phyloP scores from a whole-genome alignment of 345 rosid genomes.

The Sonneratia caseolaris region DNA sequence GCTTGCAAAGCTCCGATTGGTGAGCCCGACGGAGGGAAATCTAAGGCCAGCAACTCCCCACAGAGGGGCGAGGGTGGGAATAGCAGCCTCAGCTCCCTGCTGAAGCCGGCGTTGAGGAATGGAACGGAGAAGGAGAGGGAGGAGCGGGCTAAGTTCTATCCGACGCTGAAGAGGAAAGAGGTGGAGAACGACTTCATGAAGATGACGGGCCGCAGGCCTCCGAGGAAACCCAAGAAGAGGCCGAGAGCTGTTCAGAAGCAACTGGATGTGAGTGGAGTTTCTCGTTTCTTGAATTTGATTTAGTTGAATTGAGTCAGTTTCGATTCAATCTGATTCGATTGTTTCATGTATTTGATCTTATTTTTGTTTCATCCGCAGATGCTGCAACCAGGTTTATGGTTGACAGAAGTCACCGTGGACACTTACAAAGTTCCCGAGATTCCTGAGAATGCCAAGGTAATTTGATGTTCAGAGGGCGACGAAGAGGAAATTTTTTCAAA shows the following conservation, averaged over 20 bases:
- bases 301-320: background rate
- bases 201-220: slow-evolving; percentile 40
- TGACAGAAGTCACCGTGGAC: slow-evolving; percentile 51
- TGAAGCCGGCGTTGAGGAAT: slow-evolving; percentile 14
- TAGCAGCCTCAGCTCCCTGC: slow-evolving; percentile 5
- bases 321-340: background rate
- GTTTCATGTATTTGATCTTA: background rate
- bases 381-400: slow-evolving; percentile 61
- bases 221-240: slow-evolving; percentile 70
- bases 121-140: slow-evolving; percentile 20
- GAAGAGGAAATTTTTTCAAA: background rate
- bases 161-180: slow-evolving; percentile 52
- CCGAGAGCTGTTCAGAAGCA: slow-evolving; percentile 49
- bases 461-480: background rate
- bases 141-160: slow-evolving; percentile 30
- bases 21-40: slow-evolving; percentile 12
- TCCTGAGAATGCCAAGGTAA: slow-evolving; percentile 47
- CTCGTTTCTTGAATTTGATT: slow-evolving; percentile 1
- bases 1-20: slow-evolving; percentile 39
- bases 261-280: slow-evolving; percentile 45
- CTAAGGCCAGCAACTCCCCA: slow-evolving; percentile 24
- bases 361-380: slow-evolving; percentile 26
- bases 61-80: slow-evolving; percentile 18
- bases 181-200: slow-evolving; percentile 53
- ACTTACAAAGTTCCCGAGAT: slow-evolving; percentile 55